Evolutionary conservation across 495 filamentous ascomycete species (phyloP).

Genomic region (Trichoderma asperelloides): DNA sequence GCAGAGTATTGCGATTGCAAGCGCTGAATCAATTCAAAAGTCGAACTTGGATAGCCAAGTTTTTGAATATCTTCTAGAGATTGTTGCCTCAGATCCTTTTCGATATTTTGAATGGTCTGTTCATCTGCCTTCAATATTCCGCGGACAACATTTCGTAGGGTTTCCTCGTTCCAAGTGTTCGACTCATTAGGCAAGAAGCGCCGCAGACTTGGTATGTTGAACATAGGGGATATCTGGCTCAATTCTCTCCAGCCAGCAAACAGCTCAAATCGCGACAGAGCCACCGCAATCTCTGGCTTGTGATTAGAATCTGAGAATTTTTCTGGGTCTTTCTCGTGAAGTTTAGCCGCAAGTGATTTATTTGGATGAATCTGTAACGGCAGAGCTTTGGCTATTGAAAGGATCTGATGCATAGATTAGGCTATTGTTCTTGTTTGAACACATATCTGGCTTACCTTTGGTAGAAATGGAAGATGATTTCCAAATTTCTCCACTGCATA

Average conservation of each 20-base stretch:
- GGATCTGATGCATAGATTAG: slow-evolving; percentile 36
- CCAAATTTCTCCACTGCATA: slow-evolving; percentile 55
- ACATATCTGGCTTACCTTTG: slow-evolving; percentile 44
- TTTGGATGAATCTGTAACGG: slow-evolving; percentile 76
- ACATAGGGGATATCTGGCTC: slow-evolving; percentile 48
- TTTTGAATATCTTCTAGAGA: slow-evolving; percentile 17
- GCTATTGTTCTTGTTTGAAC: neutral
- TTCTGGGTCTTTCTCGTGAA: slow-evolving; percentile 54
- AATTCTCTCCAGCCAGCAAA: slow-evolving; percentile 71
- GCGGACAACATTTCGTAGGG: slow-evolving; percentile 50
- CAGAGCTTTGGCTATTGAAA: slow-evolving; percentile 70
- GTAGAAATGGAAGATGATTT: slow-evolving; percentile 60
- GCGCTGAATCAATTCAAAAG: slow-evolving; percentile 54
- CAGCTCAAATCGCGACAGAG: slow-evolving; percentile 66
- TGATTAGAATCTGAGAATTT: slow-evolving; percentile 67
- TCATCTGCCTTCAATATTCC: slow-evolving; percentile 47
- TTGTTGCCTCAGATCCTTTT: slow-evolving; percentile 33
- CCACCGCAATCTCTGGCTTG: slow-evolving; percentile 77
- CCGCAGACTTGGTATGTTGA: slow-evolving; percentile 38
- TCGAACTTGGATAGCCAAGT: slow-evolving; percentile 48
- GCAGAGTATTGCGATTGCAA: slow-evolving; percentile 55
- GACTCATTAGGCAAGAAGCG: slow-evolving; percentile 42
- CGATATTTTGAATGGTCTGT: slow-evolving; percentile 38
- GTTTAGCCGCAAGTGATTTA: slow-evolving; percentile 51
- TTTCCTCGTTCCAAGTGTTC: slow-evolving; percentile 47